A percentile compares a stretch with the other conserved stretches of the same genome.
These are phyloP conservation scores for Schizothecium vesticola DNA, from an alignment of 495 filamentous ascomycete genomes.

Conservation along the genomic window DNA sequence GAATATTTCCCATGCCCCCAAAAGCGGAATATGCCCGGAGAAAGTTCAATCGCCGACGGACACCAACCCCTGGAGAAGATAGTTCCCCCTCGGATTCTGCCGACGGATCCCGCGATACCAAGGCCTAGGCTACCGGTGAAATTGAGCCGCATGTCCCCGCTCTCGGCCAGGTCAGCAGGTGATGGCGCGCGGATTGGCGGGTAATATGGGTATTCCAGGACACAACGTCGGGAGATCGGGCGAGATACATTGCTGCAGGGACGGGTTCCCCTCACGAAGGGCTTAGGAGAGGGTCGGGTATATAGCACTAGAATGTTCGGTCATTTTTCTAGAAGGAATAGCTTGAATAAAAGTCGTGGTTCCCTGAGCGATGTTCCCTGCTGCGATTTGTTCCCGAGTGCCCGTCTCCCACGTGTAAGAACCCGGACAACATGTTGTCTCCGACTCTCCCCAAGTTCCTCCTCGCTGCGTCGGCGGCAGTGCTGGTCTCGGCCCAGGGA, in stretches of 20 bases:
- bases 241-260: neutral
- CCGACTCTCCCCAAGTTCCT: neutral
- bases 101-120: neutral
- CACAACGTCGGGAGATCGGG: neutral
- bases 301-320: neutral
- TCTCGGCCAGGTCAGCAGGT: neutral
- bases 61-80: neutral
- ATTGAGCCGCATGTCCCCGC: neutral
- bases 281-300: neutral
- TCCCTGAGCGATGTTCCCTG: neutral
- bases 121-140: neutral
- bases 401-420: no score
- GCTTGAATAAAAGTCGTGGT: neutral
- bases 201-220: neutral
- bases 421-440: neutral
- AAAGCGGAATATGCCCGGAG: neutral
- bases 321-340: neutral
- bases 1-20: neutral
- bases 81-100: neutral
- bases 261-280: neutral
- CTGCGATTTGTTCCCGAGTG: neutral
- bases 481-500: neutral
- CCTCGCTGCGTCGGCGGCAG: constrained; percentile 1
- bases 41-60: neutral
- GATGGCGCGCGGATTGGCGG: neutral